These are phyloP conservation scores for Alternaria solani DNA, from an alignment of 2,329 filamentous ascomycete species.

Conservation along the genomic window DNA sequence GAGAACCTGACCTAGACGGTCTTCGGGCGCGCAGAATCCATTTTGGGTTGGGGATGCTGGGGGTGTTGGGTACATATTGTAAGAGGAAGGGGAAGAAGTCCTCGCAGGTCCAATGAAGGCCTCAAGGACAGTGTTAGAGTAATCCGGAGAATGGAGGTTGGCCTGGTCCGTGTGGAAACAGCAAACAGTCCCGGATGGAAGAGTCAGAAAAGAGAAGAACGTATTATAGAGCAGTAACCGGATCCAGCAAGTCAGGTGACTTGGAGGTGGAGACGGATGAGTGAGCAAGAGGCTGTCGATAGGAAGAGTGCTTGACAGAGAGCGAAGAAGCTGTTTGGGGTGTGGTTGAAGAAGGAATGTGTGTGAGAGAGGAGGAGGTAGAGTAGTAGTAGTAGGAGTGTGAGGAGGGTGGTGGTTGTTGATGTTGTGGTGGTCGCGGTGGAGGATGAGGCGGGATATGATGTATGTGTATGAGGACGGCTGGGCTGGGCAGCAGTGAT, in stretches of 20 bases:
- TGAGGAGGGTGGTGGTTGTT: constrained; percentile 17
- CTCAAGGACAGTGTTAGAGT: constrained; percentile 46
- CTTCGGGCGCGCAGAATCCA: constrained; percentile 70
- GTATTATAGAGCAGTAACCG: constrained; percentile 30
- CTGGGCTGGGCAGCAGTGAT: constrained; percentile 49
- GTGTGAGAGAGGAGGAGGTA: constrained; percentile 23
- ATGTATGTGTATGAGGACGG: constrained; percentile 49
- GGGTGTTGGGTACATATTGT: constrained; percentile 60
- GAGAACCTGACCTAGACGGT: constrained; percentile 83
- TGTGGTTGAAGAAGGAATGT: constrained; percentile 34
- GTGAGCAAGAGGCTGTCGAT: constrained; percentile 10
- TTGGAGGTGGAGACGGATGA: constrained; percentile 14
- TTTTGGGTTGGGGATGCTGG: constrained; percentile 58
- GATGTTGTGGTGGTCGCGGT: constrained; percentile 19
- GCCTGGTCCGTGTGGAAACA: constrained; percentile 15
- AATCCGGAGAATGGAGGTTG: constrained; percentile 26
- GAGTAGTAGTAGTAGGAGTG: constrained; percentile 15
- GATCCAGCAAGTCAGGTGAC: constrained; percentile 34
- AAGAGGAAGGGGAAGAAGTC: constrained; percentile 33
- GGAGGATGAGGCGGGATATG: constrained; percentile 48
- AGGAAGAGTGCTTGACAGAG: constrained; percentile 20
- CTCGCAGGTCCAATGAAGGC: constrained; percentile 53
- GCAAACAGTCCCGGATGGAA: constrained; percentile 16
- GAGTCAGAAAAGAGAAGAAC: constrained; percentile 15
- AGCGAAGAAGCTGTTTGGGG: constrained; percentile 19